Base-by-base conservation (phyloP, 768 basidiomycete species). In the Macrocybe gigantea region DNA sequence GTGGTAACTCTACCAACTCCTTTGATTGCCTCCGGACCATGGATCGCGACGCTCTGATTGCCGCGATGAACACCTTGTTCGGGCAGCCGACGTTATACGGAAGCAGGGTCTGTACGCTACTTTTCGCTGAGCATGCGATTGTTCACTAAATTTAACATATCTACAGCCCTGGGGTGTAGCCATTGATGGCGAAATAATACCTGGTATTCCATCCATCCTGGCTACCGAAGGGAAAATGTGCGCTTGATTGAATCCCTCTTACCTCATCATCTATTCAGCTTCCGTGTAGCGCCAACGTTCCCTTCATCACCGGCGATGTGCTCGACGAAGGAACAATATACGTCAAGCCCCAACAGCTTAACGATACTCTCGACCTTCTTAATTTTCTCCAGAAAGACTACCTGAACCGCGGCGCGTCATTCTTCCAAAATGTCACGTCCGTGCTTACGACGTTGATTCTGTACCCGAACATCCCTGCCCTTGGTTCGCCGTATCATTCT, bases 401-500 rank as follows among this genome's bases (percentile, higher is more conserved):
- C 38, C 48, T 47, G 38, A 53, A 53, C 38, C 53, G 53, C n/a
- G 53, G 48, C 11, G 56, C 38, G 53, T 48, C 51, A 48, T 50
- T 53, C 49, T 54, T 50, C 60, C 49, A 60, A 5, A 46, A 44
- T 12, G 45, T 57, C 5, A 49, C 61, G 15, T 52, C 53, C n/a
- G 47, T 51, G 4, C 40, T 51, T 4, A 45, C 37, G 1, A 33
- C 73, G 7, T n/a, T 68, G 1, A 40, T 63, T 9, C 53, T 73
- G 2, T 77, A 77, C 55, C 74, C 73, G 0, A 49, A 72, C 34
- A 44, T 61, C 33, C 70, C 74, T 5, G 52, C 67, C 10, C 53
- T 65, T 32, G 74, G 74, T 4, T 70, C 70, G 1, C 75, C 75
- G 0, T 77, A 63, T 50, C 58, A 59, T 14, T 74, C 75, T 1